Base-by-base conservation (phyloP, 129 eudicot genomes). In the Escallonia herrerae region DNA sequence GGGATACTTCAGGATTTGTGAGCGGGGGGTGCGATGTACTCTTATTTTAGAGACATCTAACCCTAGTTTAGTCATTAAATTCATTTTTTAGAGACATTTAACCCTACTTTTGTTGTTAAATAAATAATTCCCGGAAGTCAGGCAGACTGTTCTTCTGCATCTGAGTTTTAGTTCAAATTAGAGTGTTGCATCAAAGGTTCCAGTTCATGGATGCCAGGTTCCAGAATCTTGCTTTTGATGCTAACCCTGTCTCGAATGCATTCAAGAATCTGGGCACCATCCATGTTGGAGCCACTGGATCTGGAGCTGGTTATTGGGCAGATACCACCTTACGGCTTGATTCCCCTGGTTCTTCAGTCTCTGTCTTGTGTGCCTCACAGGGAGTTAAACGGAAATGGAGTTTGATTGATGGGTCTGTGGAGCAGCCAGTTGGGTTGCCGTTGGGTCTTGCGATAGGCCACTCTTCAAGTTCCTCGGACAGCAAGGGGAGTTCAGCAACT, bases 1-100 rank as follows among this genome's bases (percentile, higher is more conserved):
- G 91, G 66, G 99, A 94, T 75, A 94, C 99, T 48, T 94, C 99
- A 8, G 99, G 99, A 69, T 94, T 94, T 79, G 99, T 94, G 51
- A 94, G 99, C 44, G 99, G 99, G 65, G 80, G 93, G 91, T 77
- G 84, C 68, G 73, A 69, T 77, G 74, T 69, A 6, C 84, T 74
- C 73, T 55, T 50, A 43, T 43, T 73, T 37, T 58, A 56, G 77
- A 58, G 81, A 68, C 84, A 72, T 83, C 83, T 94, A 67, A 86
- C 89, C 77, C 46, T 86, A 78, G 83, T 78, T 50, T 22, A 22
- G 33, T 22, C 33, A 22, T 22, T 22, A 22, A 22, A 22, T 22
- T 22, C 33, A 52, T 22, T n/a, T 81, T 67, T 78, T 22, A 22
- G 33, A 22, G 33, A 22, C 33, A 22, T 83, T 81, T 22, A 22